phyloP scores from a whole-genome alignment of 306 rosid species.

The Pyrus pyrifolia region DNA sequence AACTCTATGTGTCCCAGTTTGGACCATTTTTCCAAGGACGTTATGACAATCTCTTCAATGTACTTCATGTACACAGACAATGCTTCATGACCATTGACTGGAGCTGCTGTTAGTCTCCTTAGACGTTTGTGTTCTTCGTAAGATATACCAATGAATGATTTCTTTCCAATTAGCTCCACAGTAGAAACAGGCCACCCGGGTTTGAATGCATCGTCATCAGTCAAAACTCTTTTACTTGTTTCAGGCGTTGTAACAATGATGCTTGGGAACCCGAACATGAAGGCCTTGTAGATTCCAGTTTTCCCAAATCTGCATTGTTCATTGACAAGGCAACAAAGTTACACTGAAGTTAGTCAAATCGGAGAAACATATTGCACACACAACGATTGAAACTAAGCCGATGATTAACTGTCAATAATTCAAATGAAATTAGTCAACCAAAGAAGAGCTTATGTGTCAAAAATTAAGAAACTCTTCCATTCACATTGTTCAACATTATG shows the following conservation, averaged over 20 bases:
- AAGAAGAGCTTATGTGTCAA: background rate
- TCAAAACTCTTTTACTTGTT: conserved; percentile 55
- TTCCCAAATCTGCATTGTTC: conserved; percentile 51
- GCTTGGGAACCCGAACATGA: conserved; percentile 83
- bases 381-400: background rate
- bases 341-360: background rate
- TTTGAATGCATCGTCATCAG: conserved; percentile 63
- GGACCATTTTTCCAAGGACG: conserved; percentile 69
- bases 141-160: conserved; percentile 58
- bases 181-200: conserved; percentile 84
- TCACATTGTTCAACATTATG: background rate
- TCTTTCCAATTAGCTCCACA: conserved; percentile 64
- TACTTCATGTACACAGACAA: conserved; percentile 52
- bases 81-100: conserved; percentile 78
- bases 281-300: conserved; percentile 66
- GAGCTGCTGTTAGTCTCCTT: conserved; percentile 63
- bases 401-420: background rate
- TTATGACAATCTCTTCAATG: conserved; percentile 44
- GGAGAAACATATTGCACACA: background rate
- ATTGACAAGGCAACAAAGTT: background rate
- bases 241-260: conserved; percentile 70
- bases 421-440: background rate
- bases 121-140: conserved; percentile 81
- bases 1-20: conserved; percentile 62
- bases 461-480: background rate